These are phyloP conservation scores for Phoma sp. DNA, from an alignment of 2,329 filamentous ascomycete genomes.

Conservation along the genomic window DNA sequence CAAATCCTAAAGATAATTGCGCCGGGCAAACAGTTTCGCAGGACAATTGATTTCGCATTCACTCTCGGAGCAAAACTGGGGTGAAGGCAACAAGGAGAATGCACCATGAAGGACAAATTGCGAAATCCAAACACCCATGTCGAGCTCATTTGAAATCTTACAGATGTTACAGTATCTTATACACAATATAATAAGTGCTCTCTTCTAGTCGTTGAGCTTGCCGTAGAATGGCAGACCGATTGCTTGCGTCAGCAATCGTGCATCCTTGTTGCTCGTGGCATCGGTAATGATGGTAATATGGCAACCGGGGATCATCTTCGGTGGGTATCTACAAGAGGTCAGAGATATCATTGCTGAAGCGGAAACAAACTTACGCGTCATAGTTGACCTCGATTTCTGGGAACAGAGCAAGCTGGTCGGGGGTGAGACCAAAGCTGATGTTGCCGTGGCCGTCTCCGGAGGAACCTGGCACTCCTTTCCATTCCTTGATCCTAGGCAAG, in stretches of 20 bases:
- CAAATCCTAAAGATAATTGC: too few relatives aligned
- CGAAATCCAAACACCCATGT: background rate
- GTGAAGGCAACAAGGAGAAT: background rate
- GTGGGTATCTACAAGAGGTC: slow-evolving; percentile 59
- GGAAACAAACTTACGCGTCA: slow-evolving; percentile 69
- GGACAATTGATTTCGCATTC: background rate
- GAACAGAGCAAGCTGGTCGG: slow-evolving; percentile 80
- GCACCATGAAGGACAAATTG: background rate
- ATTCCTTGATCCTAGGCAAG: slow-evolving; percentile 95
- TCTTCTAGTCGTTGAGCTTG: slow-evolving; percentile 58
- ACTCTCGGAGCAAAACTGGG: background rate
- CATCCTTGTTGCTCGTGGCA: slow-evolving; percentile 84
- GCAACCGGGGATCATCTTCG: slow-evolving; percentile 82
- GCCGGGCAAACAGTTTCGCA: background rate
- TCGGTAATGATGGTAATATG: slow-evolving; percentile 84
- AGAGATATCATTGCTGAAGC: background rate
- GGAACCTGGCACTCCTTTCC: slow-evolving; percentile 75
- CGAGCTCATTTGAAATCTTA: slow-evolving; percentile 14
- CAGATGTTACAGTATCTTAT: slow-evolving; percentile 30
- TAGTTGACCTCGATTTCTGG: slow-evolving; percentile 96
- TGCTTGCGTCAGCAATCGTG: slow-evolving; percentile 73
- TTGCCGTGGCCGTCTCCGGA: slow-evolving; percentile 91
- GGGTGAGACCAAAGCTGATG: slow-evolving; percentile 78
- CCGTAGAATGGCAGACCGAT: slow-evolving; percentile 84
- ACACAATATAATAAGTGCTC: slow-evolving; percentile 12